phyloP scores from a whole-genome alignment of 108 stramenopile species.

The Conticribra guillardii region DNA sequence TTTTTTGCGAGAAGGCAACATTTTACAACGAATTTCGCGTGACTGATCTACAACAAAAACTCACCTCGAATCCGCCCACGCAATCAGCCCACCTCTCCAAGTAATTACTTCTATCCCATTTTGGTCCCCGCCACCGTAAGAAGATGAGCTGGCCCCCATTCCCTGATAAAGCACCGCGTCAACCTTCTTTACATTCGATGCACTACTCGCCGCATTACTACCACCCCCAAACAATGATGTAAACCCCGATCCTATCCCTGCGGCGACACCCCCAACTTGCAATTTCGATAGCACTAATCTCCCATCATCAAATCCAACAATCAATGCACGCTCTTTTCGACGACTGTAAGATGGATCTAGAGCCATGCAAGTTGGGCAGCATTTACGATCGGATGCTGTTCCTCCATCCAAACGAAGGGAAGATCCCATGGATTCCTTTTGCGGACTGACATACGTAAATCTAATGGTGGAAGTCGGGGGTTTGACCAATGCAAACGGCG shows the following conservation, averaged over 20 bases:
- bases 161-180: constrained; percentile 52
- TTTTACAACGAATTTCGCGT: background rate
- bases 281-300: constrained; percentile 68
- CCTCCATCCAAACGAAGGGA: too few relatives aligned
- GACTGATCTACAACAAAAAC: constrained; percentile 4
- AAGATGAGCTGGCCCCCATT: constrained; percentile 12
- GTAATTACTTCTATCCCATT: constrained; percentile 70
- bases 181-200: constrained; percentile 32
- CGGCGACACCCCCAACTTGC: constrained; percentile 25
- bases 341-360: constrained; percentile 72
- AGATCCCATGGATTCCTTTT: background rate
- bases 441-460: constrained; percentile 26
- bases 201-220: constrained; percentile 16
- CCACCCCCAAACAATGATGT: constrained; percentile 38
- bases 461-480: constrained; percentile 35
- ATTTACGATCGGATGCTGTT: too few relatives aligned
- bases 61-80: constrained; percentile 79
- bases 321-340: constrained; percentile 54
- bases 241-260: constrained; percentile 19
- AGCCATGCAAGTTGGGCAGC: constrained; percentile 54
- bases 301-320: constrained; percentile 79
- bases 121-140: constrained; percentile 10
- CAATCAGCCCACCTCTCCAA: constrained; percentile 77
- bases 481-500: constrained; percentile 35
- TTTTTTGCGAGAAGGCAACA: too few relatives aligned